Evolutionary conservation across 108 stramenopile genomes (phyloP), one percentile per base, ranked within the genome.

Genomic region (Parmales sp.): DNA sequence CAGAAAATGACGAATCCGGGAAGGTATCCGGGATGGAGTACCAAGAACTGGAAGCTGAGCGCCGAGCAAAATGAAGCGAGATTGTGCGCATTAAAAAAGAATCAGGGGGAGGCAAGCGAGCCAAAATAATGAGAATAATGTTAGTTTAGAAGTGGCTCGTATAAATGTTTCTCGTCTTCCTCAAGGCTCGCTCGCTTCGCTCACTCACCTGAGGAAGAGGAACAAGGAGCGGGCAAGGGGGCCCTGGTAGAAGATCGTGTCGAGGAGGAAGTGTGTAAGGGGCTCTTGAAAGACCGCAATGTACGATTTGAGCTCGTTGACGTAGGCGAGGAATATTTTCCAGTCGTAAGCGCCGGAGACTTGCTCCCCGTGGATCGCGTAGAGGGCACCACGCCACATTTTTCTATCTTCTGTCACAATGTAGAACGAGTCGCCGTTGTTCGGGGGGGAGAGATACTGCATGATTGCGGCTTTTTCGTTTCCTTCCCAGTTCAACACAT

Each of bases 41-140:
- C 54, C 31, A 60, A 34, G 54, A 34, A 60, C 54, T 60, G 54
- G 31, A n/a, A n/a, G n/a, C n/a, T n/a, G n/a, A n/a, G n/a, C n/a
- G n/a, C n/a, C n/a, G n/a, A n/a, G n/a, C n/a, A n/a, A n/a, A n/a
- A n/a, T n/a, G n/a, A n/a, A n/a, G n/a, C n/a, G n/a, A n/a, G n/a
- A n/a, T n/a, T n/a, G n/a, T n/a, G n/a, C n/a, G n/a, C n/a, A n/a
- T n/a, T n/a, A n/a, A n/a, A n/a, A n/a, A n/a, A n/a, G n/a, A n/a
- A n/a, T n/a, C n/a, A n/a, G n/a, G n/a, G n/a, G n/a, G n/a, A n/a
- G n/a, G n/a, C n/a, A n/a, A n/a, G n/a, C n/a, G n/a, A n/a, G n/a
- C n/a, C n/a, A n/a, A n/a, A n/a, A n/a, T n/a, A n/a, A n/a, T n/a
- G n/a, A n/a, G n/a, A n/a, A n/a, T n/a, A n/a, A n/a, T n/a, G n/a